A percentile compares a stretch with the other conserved stretches of the same genome.
Conservation (phyloP, 805 yeast species). For the Cyberlindnera saturnus region DNA sequence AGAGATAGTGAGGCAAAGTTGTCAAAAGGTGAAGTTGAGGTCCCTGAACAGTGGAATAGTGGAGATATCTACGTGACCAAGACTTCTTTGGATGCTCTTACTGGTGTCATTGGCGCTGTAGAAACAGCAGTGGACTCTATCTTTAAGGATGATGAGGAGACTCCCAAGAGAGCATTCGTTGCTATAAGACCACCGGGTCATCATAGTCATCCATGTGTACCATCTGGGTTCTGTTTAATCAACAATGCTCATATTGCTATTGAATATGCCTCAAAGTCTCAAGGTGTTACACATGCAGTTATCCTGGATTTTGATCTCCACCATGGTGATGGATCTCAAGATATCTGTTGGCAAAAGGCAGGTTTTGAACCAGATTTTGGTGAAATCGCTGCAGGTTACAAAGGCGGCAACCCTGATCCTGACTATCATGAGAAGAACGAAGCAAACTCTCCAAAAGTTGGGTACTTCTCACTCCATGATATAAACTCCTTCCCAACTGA, state of each 20-base stretch:
- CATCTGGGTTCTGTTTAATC: conserved; percentile 77
- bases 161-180: conserved; percentile 49
- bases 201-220: conserved; percentile 77
- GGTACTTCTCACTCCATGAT: conserved; percentile 80
- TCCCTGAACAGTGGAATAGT: conserved; percentile 75
- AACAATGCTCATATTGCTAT: conserved; percentile 79
- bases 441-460: conserved; percentile 52
- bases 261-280: conserved; percentile 61
- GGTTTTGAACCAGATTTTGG: conserved; percentile 49
- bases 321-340: conserved; percentile 89
- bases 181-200: conserved; percentile 83
- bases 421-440: conserved; percentile 39
- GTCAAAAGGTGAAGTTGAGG: conserved; percentile 52
- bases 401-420: conserved; percentile 20
- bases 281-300: conserved; percentile 73
- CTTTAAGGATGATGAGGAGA: conserved; percentile 26
- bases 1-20: conserved; percentile 50
- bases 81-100: conserved; percentile 60
- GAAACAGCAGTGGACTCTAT: conserved; percentile 63
- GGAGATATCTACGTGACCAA: conserved; percentile 76
- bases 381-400: conserved; percentile 25
- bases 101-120: conserved; percentile 72
- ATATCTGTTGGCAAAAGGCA: conserved; percentile 75
- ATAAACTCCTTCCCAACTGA: conserved; percentile 85
- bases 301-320: conserved; percentile 79